A percentile compares a stretch with the other conserved stretches of the same genome.
phyloP scores from a whole-genome alignment of 179 eudicot genomes.

The Beta macrorhiza region DNA sequence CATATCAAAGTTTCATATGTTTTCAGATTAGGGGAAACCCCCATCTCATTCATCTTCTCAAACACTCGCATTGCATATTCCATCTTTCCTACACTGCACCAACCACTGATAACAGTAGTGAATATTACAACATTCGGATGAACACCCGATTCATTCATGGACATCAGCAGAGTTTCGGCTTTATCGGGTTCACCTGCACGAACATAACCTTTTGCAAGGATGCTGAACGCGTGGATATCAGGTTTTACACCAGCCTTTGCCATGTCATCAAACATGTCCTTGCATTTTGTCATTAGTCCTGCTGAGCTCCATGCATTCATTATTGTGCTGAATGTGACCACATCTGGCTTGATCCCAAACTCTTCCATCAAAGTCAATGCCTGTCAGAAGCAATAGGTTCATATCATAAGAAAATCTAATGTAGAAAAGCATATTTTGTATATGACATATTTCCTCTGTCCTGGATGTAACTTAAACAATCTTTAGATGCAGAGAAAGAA shows the following conservation, averaged over 20 bases:
- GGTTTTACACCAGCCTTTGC: conserved; percentile 71
- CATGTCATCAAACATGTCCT: conserved; percentile 73
- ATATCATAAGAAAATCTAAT: conserved; percentile 5
- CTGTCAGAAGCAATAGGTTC: conserved; percentile 34
- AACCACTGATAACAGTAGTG: conserved; percentile 88
- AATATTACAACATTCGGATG: conserved; percentile 73
- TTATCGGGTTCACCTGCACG: conserved; percentile 69
- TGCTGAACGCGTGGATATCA: conserved; percentile 74
- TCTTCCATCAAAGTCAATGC: conserved; percentile 74
- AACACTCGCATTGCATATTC: conserved; percentile 58
- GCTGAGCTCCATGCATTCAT: conserved; percentile 96
- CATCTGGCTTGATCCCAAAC: conserved; percentile 84
- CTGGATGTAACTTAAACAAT: neutral
- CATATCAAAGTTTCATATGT: conserved; percentile 82
- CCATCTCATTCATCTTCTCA: conserved; percentile 64
- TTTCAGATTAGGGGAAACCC: conserved; percentile 69
- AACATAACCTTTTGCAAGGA: conserved; percentile 90
- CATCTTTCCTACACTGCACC: conserved; percentile 90
- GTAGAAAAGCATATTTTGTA: neutral
- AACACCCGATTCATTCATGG: conserved; percentile 52
- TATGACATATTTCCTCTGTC: neutral
- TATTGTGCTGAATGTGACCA: conserved; percentile 88
- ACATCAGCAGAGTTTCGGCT: conserved; percentile 58
- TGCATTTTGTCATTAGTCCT: conserved; percentile 81
- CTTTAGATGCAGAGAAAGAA: neutral